These are phyloP conservation scores for Keithomyces neogunnii DNA, from an alignment of 2,329 filamentous ascomycete genomes.

Conservation along the genomic window DNA sequence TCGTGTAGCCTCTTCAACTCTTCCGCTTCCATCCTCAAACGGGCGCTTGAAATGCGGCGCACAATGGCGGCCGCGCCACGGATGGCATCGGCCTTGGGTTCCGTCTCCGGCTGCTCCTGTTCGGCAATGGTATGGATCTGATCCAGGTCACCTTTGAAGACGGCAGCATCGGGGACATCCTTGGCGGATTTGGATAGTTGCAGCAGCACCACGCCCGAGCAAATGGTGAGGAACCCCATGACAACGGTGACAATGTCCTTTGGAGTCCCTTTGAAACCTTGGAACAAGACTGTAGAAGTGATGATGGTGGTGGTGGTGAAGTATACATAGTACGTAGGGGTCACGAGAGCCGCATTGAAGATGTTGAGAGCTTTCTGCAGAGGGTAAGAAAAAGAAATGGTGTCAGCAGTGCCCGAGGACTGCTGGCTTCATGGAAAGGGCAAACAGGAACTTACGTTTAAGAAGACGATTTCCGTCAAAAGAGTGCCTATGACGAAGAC, in stretches of 20 bases:
- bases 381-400: not conserved
- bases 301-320: constrained; percentile 95
- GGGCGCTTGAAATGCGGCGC: constrained; percentile 66
- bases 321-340: constrained; percentile 97
- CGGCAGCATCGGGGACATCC: constrained; percentile 85
- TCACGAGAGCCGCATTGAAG: constrained; percentile 94
- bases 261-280: constrained; percentile 81
- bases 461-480: constrained; percentile 85
- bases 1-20: constrained; percentile 73
- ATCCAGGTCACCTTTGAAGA: constrained; percentile 88
- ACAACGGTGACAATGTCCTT: constrained; percentile 80
- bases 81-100: constrained; percentile 94
- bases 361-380: constrained; percentile 91
- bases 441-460: constrained; percentile 62
- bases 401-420: not conserved
- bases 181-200: constrained; percentile 98
- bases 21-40: constrained; percentile 70
- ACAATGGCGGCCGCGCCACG: constrained; percentile 84
- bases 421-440: not conserved
- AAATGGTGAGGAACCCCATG: constrained; percentile 89
- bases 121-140: constrained; percentile 94
- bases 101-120: constrained; percentile 90
- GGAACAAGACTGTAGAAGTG: constrained; percentile 85
- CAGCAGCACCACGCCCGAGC: constrained; percentile 80
- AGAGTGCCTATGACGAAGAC: constrained; percentile 87